Evolutionary conservation across 768 basidiomycete species (phyloP).

Genomic region (Macrolepiota dolichaula): DNA sequence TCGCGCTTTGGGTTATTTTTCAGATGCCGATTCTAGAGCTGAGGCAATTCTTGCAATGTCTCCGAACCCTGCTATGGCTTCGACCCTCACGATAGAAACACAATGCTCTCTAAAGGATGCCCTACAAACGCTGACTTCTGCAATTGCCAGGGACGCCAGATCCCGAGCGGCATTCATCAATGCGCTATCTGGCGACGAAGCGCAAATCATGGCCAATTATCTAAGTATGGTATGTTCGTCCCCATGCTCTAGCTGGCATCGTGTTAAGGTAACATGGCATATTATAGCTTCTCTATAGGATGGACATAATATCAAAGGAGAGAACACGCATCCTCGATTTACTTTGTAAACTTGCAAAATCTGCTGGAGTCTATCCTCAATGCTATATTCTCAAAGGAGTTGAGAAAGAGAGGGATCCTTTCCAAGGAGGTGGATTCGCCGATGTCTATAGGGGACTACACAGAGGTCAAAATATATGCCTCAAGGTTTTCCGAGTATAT

Average conservation of each 20-base stretch:
- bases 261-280: neutral
- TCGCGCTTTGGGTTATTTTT: too few relatives aligned
- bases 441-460: neutral
- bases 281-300: neutral
- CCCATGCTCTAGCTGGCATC: neutral
- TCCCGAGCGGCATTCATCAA: neutral
- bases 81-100: too few relatives aligned
- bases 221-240: neutral
- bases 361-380: neutral
- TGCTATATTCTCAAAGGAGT: neutral
- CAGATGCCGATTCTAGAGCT: too few relatives aligned
- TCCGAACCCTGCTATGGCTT: too few relatives aligned
- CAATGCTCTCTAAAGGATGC: too few relatives aligned
- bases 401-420: neutral
- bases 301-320: neutral
- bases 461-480: neutral
- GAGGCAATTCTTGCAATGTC: too few relatives aligned
- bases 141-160: neutral
- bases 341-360: conserved; percentile 1
- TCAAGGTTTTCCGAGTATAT: conserved; percentile 10
- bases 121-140: neutral
- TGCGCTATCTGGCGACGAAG: neutral
- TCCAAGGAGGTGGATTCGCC: neutral
- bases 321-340: neutral
- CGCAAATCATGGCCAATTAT: neutral